These are phyloP conservation scores for Nitzschia sp. DNA, from an alignment of 108 stramenopile species.

Conservation along the genomic window DNA sequence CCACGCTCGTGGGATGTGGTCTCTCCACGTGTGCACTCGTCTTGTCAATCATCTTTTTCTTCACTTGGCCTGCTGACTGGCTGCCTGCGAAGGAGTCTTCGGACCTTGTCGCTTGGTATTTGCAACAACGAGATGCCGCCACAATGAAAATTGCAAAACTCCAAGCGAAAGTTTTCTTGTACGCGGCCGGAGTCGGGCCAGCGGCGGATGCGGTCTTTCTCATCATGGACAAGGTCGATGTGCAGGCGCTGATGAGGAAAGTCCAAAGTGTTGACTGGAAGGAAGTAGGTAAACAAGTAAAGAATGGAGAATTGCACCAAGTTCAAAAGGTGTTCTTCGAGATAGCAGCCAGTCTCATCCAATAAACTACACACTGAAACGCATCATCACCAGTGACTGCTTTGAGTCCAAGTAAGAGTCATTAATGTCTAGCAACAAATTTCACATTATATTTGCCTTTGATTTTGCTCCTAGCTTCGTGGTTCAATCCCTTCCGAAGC, in stretches of 20 bases:
- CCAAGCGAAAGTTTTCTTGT: conserved; percentile 8
- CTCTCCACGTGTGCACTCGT: neutral
- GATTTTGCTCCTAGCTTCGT: too few species aligned
- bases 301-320: conserved; percentile 10
- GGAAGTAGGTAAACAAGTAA: conserved; percentile 3
- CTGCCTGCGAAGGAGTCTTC: neutral
- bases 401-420: too few species aligned
- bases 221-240: conserved; percentile 6
- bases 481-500: too few species aligned
- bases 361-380: too few species aligned
- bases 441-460: too few species aligned
- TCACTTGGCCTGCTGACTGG: conserved; percentile 17
- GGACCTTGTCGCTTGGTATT: conserved; percentile 6
- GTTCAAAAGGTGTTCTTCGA: neutral
- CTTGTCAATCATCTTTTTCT: conserved; percentile 1
- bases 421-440: too few species aligned
- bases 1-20: neutral
- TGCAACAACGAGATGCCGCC: conserved; percentile 7
- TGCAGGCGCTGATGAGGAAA: neutral
- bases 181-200: conserved; percentile 12
- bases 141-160: neutral
- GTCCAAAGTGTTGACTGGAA: conserved; percentile 5
- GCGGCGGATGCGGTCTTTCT: conserved; percentile 10
- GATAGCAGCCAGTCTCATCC: neutral
- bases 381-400: too few species aligned